Evolutionary conservation across 805 yeast species (phyloP).

Genomic region (Saturnispora kantuleensis): DNA sequence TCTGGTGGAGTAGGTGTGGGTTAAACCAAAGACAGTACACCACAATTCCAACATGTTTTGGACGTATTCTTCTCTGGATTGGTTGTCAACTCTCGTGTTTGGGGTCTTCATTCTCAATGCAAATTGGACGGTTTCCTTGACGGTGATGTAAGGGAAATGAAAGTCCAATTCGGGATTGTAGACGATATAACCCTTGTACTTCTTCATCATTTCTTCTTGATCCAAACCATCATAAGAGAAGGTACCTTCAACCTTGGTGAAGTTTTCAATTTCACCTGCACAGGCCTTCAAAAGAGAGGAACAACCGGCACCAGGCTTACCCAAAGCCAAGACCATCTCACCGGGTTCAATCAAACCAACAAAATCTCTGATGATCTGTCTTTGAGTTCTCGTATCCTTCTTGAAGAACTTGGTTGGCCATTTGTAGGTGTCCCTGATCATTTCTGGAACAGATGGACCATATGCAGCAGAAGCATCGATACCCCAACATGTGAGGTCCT

Average conservation of each 20-base stretch:
- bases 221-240: slow-evolving; percentile 53
- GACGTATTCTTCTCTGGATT: slow-evolving; percentile 34
- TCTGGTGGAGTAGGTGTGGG: slow-evolving; percentile 50
- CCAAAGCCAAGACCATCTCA: slow-evolving; percentile 59
- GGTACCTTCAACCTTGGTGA: slow-evolving; percentile 42
- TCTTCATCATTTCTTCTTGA: slow-evolving; percentile 48
- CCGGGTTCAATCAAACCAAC: slow-evolving; percentile 43
- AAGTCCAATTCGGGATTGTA: slow-evolving; percentile 57
- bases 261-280: slow-evolving; percentile 40
- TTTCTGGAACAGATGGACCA: slow-evolving; percentile 38
- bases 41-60: slow-evolving; percentile 35
- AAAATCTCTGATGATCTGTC: slow-evolving; percentile 32
- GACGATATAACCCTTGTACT: slow-evolving; percentile 44
- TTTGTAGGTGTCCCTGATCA: slow-evolving; percentile 27
- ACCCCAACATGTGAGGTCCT: slow-evolving; percentile 35
- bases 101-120: slow-evolving; percentile 68
- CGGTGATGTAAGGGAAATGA: slow-evolving; percentile 71
- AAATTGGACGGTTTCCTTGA: slow-evolving; percentile 60
- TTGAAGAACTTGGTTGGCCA: slow-evolving; percentile 25
- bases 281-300: slow-evolving; percentile 58
- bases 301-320: slow-evolving; percentile 77
- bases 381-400: slow-evolving; percentile 25
- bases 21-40: slow-evolving; percentile 47
- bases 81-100: slow-evolving; percentile 31
- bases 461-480: slow-evolving; percentile 44